Base-by-base conservation (phyloP, 2,329 filamentous ascomycete species). In the Sarocladium kiliense region DNA sequence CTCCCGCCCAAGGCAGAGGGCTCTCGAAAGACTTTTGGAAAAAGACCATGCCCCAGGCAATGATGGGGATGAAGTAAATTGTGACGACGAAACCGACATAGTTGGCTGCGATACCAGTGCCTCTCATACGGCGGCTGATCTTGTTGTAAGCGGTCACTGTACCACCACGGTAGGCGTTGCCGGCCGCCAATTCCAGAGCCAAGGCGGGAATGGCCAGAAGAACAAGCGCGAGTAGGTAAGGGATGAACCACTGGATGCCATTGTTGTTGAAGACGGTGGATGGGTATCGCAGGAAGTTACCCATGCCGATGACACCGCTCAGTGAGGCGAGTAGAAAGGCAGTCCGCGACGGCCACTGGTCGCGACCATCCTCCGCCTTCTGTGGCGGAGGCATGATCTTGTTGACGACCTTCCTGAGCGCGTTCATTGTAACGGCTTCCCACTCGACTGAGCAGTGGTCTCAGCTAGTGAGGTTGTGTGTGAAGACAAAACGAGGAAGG, bases 151-250 rank as follows among this genome's bases (percentile, higher is more conserved):
- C 74, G 49, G 77, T 71, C 11, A 76, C 71, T 2, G 69, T 71
- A 14, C 75, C 76, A 34, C 74, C 74, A n/a, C 76, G 74, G 59
- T 78, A 78, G 1, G 75, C 75, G 60, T 78, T 86, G 55, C 88
- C 88, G 47, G 86, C 88, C 53, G 85, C 86, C 44, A 79, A 75
- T 58, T 80, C 76, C 19, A 79, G 69, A 14, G 77, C 72, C n/a
- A 79, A 68, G 0, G 72, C 69, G 0, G 77, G 77, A 25, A 79
- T 77, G 18, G 76, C 77, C 49, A 80, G 68, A 6, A 76, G 60
- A 41, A 75, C 72, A 2, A 80, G 67, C 0, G 76, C 73, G 6
- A 79, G 61, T 6, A 78, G 58, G 56, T 79, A 79, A 0, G 76
- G 77, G 19, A 79, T 72, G 61, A 78, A 79, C 76, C 75, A 80